Evolutionary conservation across 192 early-diverging fungal species (phyloP), one percentile per base, ranked within the genome.

Genomic region (Podila epigama): DNA sequence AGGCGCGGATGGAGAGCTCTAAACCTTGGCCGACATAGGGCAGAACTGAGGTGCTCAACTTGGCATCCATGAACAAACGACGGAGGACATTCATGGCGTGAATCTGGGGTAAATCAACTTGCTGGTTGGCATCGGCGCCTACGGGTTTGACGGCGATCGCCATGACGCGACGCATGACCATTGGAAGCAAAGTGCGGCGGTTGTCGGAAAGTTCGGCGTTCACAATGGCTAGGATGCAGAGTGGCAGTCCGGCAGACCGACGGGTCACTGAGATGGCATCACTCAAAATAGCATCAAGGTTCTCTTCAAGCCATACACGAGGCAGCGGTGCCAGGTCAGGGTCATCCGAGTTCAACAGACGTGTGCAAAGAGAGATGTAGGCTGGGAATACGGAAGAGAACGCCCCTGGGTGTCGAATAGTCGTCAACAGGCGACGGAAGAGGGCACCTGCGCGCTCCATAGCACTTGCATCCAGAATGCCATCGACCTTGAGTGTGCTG

Each of bases 11-110:
- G 28, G 92, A 86, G 55, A 96, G 75, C 27, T 87, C 87, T 57
- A 94, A 92, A 1, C 88, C 92, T 28, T 94, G 89, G 40, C 91
- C 88, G 31, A 93, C 73, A 72, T 92, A 93, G 13, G 91, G 84
- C 48, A 96, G 75, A 48, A 94, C 88, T 32, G 90, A 89, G 4
- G 86, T 81, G 8, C 89, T 90, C 16, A 98, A 70, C 54, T 89
- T 83, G n/a, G 92, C 86, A 80, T 97, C 95, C 81, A 89, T 89
- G 42, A 98, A 88, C 42, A 98, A 84, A 2, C 85, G 85, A 40
- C 94, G 87, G 60, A 97, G 75, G 60, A 97, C 92, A 63, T 97
- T 98, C 78, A 92, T 92, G 11, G 94, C 93, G 72, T 98, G 97
- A 3, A 98, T 95, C 75, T 97, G 95, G 5, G 93, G 93, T 51